Evolutionary conservation across 2,329 filamentous ascomycete genomes (phyloP), one percentile per base, ranked within the genome.

Genomic region (Hortaea sp.): DNA sequence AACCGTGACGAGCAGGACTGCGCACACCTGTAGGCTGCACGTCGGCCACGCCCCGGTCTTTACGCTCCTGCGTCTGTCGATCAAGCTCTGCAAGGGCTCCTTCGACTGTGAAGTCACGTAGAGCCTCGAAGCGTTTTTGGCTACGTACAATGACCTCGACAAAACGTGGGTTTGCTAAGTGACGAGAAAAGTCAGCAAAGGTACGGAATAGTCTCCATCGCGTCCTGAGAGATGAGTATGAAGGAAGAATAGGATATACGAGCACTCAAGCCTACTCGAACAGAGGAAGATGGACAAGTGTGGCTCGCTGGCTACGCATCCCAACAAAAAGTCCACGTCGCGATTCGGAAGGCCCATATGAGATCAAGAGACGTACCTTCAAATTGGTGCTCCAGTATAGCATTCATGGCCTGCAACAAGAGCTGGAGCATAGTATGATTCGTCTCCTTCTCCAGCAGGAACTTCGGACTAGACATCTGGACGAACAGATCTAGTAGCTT

Each of bases 401-500:
- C 80, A 62, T 92, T 95, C 60, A 97, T 81, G 0, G 88, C 89
- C 61, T 95, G 88, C 7, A 98, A 73, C 28, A 97, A 68, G 0
- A 88, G 89, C 42, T 81, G 77, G 5, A 98, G 72, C 4, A 97
- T 76, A 30, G 73, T 71, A 61, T 97, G 86, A 54, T 98, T 98
- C 34, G 79, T 85, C 48, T 98, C 92, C 57, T 95, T 97, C 6
- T 87, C 88, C 12, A 97, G 72, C 7, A 98, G 70, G 63, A 97
- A 98, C 30, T 85, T 88, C 0, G 92, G 90, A 0, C 88, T 86
- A 6, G 90, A 94, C 85, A 97, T 94, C 31, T 86, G 92, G 4
- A 81, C 79, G 63, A 94, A 94, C 0, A 97, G 72, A 57, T 95
- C 88, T 55, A 97, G 73, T 29, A 97, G 70, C 63, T 88, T 94